Evolutionary conservation across 169 alveolate species (phyloP), one percentile per base, ranked within the genome.

Genomic region (Cryptosporidium xiaoi): DNA sequence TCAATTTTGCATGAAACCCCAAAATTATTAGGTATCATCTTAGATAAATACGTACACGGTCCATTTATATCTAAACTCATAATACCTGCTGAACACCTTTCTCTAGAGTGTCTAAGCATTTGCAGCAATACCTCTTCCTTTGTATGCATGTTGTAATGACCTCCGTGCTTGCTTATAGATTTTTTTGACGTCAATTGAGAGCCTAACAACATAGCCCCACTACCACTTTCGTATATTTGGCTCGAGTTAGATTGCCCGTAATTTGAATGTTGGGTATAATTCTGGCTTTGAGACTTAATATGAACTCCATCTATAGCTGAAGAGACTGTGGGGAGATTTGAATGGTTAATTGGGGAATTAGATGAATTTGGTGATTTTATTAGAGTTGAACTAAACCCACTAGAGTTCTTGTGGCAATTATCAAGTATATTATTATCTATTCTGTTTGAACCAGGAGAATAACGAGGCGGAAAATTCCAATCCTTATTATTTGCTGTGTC

Each of bases 131-230:
- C 44, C 13, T 77, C 87, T 24, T 77, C 87, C 55, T 77, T 77
- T 44, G 69, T 62, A 16, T 77, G 87, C 87, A 77, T 77, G 12
- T 77, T 77, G 27, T 77, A 77, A 44, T 77, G 71, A 12, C 87
- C 87, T 44, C 87, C 87, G 27, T 77, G 87, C 7, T 71, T 33
- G 53, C 87, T 77, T 13, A 77, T 77, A 10, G 87, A 60, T 62
- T 58, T 77, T 15, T 60, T 77, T n/a, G 87, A 44, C 8, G 58
- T 53, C 36, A 56, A 7, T n/a, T 60, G 69, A 24, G 69, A 34
- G 40, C 31, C 24, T 60, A 62, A 55, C 10, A 40, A 8, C 48
- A 8, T 6, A 40, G 13, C 1, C 10, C 10, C 13, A 40, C 48
- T 40, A 1, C 48, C 48, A 40, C 10, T 40, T 40, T 40, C 48